These are phyloP conservation scores for Malassezia slooffiae DNA, from an alignment of 1,284 basidiomycete genomes.

Conservation along the genomic window DNA sequence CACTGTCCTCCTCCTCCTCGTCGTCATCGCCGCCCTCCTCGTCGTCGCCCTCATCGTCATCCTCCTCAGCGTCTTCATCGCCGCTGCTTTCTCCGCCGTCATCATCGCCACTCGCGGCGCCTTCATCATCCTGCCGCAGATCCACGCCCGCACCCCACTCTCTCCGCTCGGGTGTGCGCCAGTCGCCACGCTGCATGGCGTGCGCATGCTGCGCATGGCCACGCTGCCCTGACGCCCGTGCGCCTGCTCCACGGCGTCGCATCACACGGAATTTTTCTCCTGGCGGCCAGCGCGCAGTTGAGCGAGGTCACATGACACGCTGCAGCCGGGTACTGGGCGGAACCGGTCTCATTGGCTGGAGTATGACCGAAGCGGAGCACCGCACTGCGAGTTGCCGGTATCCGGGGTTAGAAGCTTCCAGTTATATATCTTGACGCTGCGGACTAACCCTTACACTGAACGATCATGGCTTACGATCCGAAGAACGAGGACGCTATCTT, in stretches of 20 bases:
- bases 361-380: not conserved
- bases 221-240: too few species aligned
- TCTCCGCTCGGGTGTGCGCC: too few species aligned
- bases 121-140: too few species aligned
- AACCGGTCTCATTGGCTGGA: not conserved
- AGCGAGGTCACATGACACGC: too few species aligned
- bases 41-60: conserved; percentile 2
- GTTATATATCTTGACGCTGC: conserved; percentile 2
- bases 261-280: too few species aligned
- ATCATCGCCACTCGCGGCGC: conserved; percentile 7
- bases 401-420: not conserved
- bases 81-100: conserved; percentile 10
- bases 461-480: conserved; percentile 13
- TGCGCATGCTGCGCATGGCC: too few species aligned
- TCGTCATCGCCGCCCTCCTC: conserved; percentile 8
- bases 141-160: too few species aligned
- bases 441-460: not conserved
- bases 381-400: not conserved
- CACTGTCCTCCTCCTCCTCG: conserved; percentile 7
- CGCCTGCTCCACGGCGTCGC: too few species aligned
- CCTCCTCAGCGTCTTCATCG: conserved; percentile 7
- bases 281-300: too few species aligned
- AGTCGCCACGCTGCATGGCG: too few species aligned
- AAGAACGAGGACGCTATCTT: conserved; percentile 51
- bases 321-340: too few species aligned